These are phyloP conservation scores for Carex sylvatica DNA, from an alignment of 202 grass and related monocot species.

Conservation along the genomic window DNA sequence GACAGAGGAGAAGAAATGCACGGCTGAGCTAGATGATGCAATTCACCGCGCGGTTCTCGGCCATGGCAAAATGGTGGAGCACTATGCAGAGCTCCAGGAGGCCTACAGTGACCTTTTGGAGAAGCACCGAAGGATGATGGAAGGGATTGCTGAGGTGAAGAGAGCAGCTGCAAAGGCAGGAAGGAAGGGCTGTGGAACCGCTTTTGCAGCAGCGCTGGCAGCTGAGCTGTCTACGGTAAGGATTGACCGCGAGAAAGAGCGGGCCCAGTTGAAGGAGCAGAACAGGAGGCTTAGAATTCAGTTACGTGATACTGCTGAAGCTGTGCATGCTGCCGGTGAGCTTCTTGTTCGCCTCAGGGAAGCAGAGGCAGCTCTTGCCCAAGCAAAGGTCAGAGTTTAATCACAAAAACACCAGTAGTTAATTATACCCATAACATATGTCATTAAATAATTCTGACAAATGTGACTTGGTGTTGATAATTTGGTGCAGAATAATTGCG, in stretches of 20 bases:
- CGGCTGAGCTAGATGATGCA: slow-evolving; percentile 81
- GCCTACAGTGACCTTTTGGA: slow-evolving; percentile 71
- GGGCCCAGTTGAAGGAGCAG: slow-evolving; percentile 76
- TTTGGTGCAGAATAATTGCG: slow-evolving; percentile 51
- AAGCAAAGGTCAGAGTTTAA: slow-evolving; percentile 45
- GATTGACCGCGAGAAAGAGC: slow-evolving; percentile 90
- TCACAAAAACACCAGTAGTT: not conserved
- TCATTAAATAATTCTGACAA: not conserved
- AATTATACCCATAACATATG: no score
- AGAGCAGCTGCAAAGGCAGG: slow-evolving; percentile 77
- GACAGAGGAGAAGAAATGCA: slow-evolving; percentile 76
- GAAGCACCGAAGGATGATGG: slow-evolving; percentile 79
- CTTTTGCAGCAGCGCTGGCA: slow-evolving; percentile 89
- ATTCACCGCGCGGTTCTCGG: slow-evolving; percentile 74
- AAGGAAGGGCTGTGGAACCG: slow-evolving; percentile 62
- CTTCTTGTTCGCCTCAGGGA: slow-evolving; percentile 84
- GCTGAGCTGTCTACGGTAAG: slow-evolving; percentile 84
- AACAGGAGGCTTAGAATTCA: slow-evolving; percentile 93
- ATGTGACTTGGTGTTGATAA: slow-evolving; percentile 9
- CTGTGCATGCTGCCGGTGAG: slow-evolving; percentile 93
- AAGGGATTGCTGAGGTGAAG: slow-evolving; percentile 81
- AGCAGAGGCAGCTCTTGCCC: slow-evolving; percentile 62
- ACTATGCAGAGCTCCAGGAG: slow-evolving; percentile 93
- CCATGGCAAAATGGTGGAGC: slow-evolving; percentile 81
- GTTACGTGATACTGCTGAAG: slow-evolving; percentile 88